Conservation (phyloP, 2,329 filamentous ascomycete genomes). For the Colletotrichum nymphaeae region DNA sequence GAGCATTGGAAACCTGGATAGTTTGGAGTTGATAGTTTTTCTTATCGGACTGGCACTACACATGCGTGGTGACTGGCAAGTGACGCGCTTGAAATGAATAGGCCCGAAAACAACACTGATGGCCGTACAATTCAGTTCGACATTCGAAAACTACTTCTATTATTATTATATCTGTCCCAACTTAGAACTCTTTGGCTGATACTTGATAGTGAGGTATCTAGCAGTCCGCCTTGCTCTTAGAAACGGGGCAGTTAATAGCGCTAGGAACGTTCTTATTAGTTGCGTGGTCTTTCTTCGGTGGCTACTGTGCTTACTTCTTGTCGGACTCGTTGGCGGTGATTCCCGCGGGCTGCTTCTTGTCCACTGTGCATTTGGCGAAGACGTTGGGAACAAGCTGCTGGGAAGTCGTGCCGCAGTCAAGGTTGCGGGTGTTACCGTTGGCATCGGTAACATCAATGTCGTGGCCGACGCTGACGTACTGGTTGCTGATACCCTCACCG, state of each 20-base stretch:
- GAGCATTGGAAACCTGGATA: no score
- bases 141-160: not conserved
- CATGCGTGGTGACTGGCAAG: no score
- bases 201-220: not conserved
- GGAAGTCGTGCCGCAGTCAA: slow-evolving; percentile 26
- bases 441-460: not conserved
- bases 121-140: no score
- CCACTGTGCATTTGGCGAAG: slow-evolving; percentile 22
- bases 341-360: not conserved
- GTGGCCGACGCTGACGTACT: slow-evolving; percentile 16
- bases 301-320: not conserved
- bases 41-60: no score
- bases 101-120: no score
- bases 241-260: slow-evolving; percentile 27
- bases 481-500: slow-evolving; percentile 14
- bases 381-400: slow-evolving; percentile 21
- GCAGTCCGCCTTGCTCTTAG: not conserved
- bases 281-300: no score
- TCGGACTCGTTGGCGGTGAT: slow-evolving; percentile 7
- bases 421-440: slow-evolving; percentile 9
- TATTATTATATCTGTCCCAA: not conserved
- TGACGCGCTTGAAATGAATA: no score
- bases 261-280: not conserved
- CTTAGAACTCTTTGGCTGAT: not conserved
- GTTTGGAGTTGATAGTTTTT: no score